These are phyloP conservation scores for Wickerhamomyces hampshirensis DNA, from an alignment of 805 yeast genomes.

Conservation along the genomic window DNA sequence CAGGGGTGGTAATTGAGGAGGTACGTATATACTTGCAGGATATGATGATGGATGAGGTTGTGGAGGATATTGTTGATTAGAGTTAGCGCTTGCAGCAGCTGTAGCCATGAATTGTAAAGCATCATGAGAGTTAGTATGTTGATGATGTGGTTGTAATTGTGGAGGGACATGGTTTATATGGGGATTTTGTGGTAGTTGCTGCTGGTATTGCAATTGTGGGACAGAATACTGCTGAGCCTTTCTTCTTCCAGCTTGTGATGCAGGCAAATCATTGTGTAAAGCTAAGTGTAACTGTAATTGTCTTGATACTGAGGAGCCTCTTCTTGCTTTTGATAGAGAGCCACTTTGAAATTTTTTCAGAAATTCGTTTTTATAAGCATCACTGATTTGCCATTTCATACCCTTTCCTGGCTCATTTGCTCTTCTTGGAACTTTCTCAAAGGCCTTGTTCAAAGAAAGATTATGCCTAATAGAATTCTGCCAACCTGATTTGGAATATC, in stretches of 20 bases:
- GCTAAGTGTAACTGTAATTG: slow-evolving; percentile 72
- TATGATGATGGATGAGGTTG: slow-evolving; percentile 7
- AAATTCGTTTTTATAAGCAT: slow-evolving; percentile 78
- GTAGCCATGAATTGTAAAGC: slow-evolving; percentile 15
- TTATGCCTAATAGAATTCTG: slow-evolving; percentile 97
- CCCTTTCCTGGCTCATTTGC: slow-evolving; percentile 98
- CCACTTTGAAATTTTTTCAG: slow-evolving; percentile 76
- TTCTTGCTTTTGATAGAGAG: slow-evolving; percentile 61
- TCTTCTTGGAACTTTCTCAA: slow-evolving; percentile 93
- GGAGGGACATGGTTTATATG: slow-evolving; percentile 9
- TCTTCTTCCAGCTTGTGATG: slow-evolving; percentile 27
- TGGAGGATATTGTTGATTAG: slow-evolving; percentile 4
- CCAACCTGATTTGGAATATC: slow-evolving; percentile 95
- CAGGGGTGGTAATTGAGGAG: slow-evolving; percentile 18
- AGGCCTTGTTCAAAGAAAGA: slow-evolving; percentile 90
- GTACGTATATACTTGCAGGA: slow-evolving; percentile 3
- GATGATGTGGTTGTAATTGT: slow-evolving; percentile 9
- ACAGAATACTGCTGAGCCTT: slow-evolving; percentile 25
- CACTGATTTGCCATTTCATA: slow-evolving; percentile 97
- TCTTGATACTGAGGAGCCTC: slow-evolving; percentile 79
- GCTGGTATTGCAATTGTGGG: slow-evolving; percentile 29
- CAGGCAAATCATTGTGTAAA: slow-evolving; percentile 36
- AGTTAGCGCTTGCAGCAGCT: slow-evolving; percentile 8
- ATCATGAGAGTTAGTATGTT: slow-evolving; percentile 9
- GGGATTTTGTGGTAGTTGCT: slow-evolving; percentile 26